Conservation (phyloP, 2,329 filamentous ascomycete genomes). For the Daldinia sp. region DNA sequence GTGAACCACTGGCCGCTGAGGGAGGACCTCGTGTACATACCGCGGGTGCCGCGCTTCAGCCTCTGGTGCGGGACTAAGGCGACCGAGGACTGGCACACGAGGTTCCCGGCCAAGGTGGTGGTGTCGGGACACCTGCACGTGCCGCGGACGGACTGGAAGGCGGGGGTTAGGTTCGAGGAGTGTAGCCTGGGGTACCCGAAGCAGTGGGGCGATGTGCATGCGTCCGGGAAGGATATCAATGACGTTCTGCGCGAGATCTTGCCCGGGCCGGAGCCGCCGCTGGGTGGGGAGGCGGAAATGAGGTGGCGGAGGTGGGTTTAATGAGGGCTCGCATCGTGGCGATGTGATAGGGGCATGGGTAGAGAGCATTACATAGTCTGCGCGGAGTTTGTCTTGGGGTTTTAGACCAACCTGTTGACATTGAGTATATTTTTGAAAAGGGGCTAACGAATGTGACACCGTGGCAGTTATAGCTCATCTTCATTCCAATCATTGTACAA, state of each 20-base stretch:
- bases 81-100: slow-evolving; percentile 49
- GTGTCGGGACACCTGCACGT: slow-evolving; percentile 50
- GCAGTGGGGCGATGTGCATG: slow-evolving; percentile 48
- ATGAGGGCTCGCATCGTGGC: slow-evolving; percentile 24
- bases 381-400: not conserved
- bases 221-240: slow-evolving; percentile 46
- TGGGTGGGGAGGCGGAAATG: slow-evolving; percentile 35
- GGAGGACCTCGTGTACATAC: slow-evolving; percentile 49
- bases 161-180: slow-evolving; percentile 51
- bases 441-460: not conserved
- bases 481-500: no score
- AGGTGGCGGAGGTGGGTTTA: slow-evolving; percentile 41
- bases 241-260: slow-evolving; percentile 49
- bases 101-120: slow-evolving; percentile 49
- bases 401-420: not conserved
- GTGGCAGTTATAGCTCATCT: no score
- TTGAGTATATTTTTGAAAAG: no score
- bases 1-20: slow-evolving; percentile 52
- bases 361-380: not conserved
- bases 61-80: slow-evolving; percentile 51
- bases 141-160: slow-evolving; percentile 51
- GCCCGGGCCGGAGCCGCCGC: slow-evolving; percentile 40
- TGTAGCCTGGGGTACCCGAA: slow-evolving; percentile 50
- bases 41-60: slow-evolving; percentile 48
- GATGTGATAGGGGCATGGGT: not conserved